Evolutionary conservation across 2,329 filamentous ascomycete genomes (phyloP).

Genomic region (Didymosphaeria variabile): DNA sequence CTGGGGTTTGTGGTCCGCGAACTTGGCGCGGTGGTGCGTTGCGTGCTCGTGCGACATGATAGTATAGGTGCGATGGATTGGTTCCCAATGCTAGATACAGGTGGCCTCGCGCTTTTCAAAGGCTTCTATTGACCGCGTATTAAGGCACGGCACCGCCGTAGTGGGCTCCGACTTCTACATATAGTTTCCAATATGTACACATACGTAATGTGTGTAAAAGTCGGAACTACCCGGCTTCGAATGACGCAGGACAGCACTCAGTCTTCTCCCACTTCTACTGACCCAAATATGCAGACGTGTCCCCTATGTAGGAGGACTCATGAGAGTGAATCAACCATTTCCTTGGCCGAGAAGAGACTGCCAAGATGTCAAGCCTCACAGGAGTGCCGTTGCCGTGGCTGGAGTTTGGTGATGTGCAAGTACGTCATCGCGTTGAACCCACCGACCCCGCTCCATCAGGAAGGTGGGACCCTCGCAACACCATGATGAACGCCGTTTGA

Average conservation of each 20-base stretch:
- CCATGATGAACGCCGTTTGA: not conserved
- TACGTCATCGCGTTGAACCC: not conserved
- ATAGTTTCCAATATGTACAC: not conserved
- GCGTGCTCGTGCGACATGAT: constrained; percentile 12
- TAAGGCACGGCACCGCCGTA: not conserved
- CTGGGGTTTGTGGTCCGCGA: constrained; percentile 9
- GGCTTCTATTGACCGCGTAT: not conserved
- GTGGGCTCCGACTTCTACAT: not conserved
- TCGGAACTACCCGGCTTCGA: not conserved
- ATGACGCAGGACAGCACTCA: not conserved
- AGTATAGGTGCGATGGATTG: not conserved
- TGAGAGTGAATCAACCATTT: not conserved
- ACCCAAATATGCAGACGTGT: not conserved
- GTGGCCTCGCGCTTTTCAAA: not conserved
- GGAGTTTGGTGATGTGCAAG: not conserved
- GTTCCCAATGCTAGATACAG: not conserved
- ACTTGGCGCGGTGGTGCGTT: constrained; percentile 10
- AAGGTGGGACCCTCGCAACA: not conserved
- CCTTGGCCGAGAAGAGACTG: not conserved
- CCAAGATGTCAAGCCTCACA: not conserved
- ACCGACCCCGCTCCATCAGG: not conserved
- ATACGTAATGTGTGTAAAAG: constrained; percentile 1
- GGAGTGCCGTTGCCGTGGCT: not conserved
- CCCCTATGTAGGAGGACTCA: not conserved
- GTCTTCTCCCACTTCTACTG: not conserved